Percentiles rank a stretch among this genome's conserved stretches.
Conservation (phyloP, 2,329 filamentous ascomycete genomes). For the Phialocephala subalpina region DNA sequence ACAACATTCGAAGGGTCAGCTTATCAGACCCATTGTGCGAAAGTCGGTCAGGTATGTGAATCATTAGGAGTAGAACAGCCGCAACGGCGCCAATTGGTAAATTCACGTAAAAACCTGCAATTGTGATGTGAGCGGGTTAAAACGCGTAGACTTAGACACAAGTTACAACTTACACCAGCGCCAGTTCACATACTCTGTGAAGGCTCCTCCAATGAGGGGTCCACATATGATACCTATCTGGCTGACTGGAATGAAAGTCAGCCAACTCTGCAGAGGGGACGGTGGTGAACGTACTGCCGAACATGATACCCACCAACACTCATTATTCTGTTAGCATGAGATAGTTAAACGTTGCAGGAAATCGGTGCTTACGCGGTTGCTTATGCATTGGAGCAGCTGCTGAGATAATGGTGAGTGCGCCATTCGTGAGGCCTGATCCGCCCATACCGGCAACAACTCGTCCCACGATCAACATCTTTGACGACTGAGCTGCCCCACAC, state of each 20-base stretch:
- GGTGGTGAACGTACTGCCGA: slow-evolving; percentile 29
- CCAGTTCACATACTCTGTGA: slow-evolving; percentile 47
- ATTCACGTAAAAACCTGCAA: slow-evolving; percentile 50
- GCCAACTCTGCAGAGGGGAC: not conserved
- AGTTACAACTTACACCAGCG: slow-evolving; percentile 38
- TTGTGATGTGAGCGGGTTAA: not conserved
- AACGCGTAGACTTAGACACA: slow-evolving; percentile 31
- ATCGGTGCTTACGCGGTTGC: slow-evolving; percentile 22
- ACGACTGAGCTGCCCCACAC: slow-evolving; percentile 58
- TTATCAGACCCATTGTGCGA: slow-evolving; percentile 16
- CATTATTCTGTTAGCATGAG: slow-evolving; percentile 17
- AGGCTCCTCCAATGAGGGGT: slow-evolving; percentile 46
- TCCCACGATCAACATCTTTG: slow-evolving; percentile 61
- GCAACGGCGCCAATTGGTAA: slow-evolving; percentile 50
- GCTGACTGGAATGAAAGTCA: slow-evolving; percentile 22
- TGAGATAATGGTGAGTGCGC: slow-evolving; percentile 59
- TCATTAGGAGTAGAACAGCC: slow-evolving; percentile 45
- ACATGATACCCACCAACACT: slow-evolving; percentile 35
- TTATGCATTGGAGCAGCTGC: slow-evolving; percentile 39
- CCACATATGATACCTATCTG: slow-evolving; percentile 38
- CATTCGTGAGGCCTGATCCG: slow-evolving; percentile 59
- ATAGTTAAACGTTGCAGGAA: not conserved
- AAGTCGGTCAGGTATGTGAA: slow-evolving; percentile 43
- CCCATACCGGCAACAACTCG: slow-evolving; percentile 62
- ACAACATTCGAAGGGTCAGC: slow-evolving; percentile 24